These are phyloP conservation scores for Cryphonectria parasitica DNA, from an alignment of 2,329 filamentous ascomycete species.

Conservation along the genomic window DNA sequence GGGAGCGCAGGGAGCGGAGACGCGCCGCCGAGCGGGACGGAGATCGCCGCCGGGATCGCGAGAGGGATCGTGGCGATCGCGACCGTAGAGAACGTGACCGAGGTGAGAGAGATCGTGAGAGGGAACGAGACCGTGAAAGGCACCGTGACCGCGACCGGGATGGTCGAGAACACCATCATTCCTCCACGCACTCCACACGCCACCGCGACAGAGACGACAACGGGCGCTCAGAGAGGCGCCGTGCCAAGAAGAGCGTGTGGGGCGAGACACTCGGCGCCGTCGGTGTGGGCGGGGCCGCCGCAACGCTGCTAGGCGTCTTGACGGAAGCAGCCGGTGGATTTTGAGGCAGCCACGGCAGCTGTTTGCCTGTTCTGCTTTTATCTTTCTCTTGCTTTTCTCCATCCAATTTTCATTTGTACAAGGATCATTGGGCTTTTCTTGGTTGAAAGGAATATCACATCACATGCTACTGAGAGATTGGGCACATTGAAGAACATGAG, in stretches of 20 bases:
- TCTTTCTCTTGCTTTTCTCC: not conserved
- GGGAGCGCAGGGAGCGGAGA: slow-evolving; percentile 25
- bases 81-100: slow-evolving; percentile 41
- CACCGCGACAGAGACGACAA: slow-evolving; percentile 44
- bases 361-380: not conserved
- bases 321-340: slow-evolving; percentile 55
- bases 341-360: slow-evolving; percentile 22
- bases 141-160: slow-evolving; percentile 50
- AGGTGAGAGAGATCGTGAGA: slow-evolving; percentile 41
- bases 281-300: slow-evolving; percentile 64
- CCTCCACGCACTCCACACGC: slow-evolving; percentile 29
- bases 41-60: slow-evolving; percentile 38
- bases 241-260: slow-evolving; percentile 50
- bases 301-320: slow-evolving; percentile 60
- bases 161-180: slow-evolving; percentile 41
- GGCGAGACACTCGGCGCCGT: slow-evolving; percentile 61
- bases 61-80: slow-evolving; percentile 35
- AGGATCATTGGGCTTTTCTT: not conserved
- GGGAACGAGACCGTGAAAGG: slow-evolving; percentile 41
- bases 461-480: not conserved
- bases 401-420: not conserved
- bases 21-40: slow-evolving; percentile 29
- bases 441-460: not conserved
- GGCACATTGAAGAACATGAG: not conserved
- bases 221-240: slow-evolving; percentile 35